Evolutionary conservation across 805 yeast species (phyloP).

Genomic region (Myxozyma mucilagina): DNA sequence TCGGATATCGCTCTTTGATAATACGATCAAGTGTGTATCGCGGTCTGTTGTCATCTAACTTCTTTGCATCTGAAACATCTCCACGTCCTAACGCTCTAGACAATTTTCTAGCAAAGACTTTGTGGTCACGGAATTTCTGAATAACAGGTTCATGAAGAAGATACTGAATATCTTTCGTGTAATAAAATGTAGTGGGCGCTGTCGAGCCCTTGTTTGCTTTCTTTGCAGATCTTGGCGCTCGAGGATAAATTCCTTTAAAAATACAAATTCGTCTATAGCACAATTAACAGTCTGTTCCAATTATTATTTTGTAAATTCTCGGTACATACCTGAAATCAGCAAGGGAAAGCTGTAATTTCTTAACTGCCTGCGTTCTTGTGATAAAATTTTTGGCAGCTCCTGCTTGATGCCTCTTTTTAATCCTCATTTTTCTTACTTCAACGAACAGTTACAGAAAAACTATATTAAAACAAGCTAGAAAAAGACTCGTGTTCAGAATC

Average conservation of each 20-base stretch:
- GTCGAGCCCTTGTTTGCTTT: slow-evolving; percentile 98
- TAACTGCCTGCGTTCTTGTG: slow-evolving; percentile 92
- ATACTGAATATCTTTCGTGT: slow-evolving; percentile 90
- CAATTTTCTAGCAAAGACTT: slow-evolving; percentile 87
- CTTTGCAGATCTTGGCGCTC: slow-evolving; percentile 94
- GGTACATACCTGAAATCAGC: slow-evolving; percentile 79
- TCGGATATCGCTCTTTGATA: slow-evolving; percentile 93
- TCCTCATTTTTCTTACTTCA: slow-evolving; percentile 42
- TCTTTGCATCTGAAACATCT: slow-evolving; percentile 84
- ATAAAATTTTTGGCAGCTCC: slow-evolving; percentile 92
- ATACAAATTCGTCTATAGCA: slow-evolving; percentile 79
- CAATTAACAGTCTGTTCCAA: neutral
- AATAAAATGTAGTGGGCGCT: slow-evolving; percentile 92
- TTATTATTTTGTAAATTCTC: too few species aligned
- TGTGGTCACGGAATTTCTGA: slow-evolving; percentile 90
- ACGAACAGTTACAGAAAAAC: too few species aligned
- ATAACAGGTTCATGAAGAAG: slow-evolving; percentile 92
- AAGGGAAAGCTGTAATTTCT: slow-evolving; percentile 84
- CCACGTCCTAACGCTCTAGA: slow-evolving; percentile 89
- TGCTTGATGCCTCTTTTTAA: slow-evolving; percentile 75
- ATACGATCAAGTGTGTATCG: slow-evolving; percentile 84
- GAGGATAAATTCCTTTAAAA: slow-evolving; percentile 95
- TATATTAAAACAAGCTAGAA: too few species aligned
- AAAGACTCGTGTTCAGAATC: too few species aligned
- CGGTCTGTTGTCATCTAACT: slow-evolving; percentile 77